These are phyloP conservation scores for Porogramme epimiltina DNA, from an alignment of 1,284 basidiomycete genomes.

Conservation along the genomic window DNA sequence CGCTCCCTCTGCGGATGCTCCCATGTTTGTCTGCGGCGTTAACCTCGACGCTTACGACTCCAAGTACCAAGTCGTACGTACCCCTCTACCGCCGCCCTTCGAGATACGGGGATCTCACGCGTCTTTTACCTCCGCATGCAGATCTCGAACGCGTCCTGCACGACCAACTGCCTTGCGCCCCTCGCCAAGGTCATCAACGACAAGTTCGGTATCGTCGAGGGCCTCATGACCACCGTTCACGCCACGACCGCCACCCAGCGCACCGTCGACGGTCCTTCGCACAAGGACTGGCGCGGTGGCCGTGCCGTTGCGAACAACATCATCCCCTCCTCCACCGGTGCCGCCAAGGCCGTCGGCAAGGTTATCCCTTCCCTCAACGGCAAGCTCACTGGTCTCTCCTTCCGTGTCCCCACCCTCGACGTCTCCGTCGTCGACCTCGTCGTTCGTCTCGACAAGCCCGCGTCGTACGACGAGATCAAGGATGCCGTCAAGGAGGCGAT, in stretches of 20 bases:
- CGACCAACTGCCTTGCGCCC: constrained; percentile 98
- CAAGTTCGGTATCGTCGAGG: constrained; percentile 94
- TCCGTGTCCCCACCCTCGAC: constrained; percentile 97
- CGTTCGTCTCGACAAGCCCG: constrained; percentile 86
- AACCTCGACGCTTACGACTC: constrained; percentile 95
- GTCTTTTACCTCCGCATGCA: constrained; percentile 28
- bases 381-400: constrained; percentile 95
- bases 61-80: constrained; percentile 80
- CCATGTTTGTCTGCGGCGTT: constrained; percentile 97
- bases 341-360: constrained; percentile 99
- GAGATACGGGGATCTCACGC: background rate
- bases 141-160: constrained; percentile 99
- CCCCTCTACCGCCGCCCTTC: background rate
- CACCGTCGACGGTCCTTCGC: constrained; percentile 96
- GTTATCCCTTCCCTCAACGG: constrained; percentile 97
- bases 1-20: constrained; percentile 97
- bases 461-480: constrained; percentile 94
- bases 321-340: constrained; percentile 99
- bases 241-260: constrained; percentile 98
- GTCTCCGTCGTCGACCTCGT: constrained; percentile 99
- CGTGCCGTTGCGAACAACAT: constrained; percentile 98
- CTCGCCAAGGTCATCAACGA: constrained; percentile 99
- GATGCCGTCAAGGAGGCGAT: constrained; percentile 83
- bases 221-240: constrained; percentile 99
- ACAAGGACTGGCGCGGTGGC: constrained; percentile 96